A percentile compares a stretch with the other conserved stretches of the same genome.
Evolutionary conservation across 2,329 filamentous ascomycete genomes (phyloP).

Genomic region (Calonectria crousiana): DNA sequence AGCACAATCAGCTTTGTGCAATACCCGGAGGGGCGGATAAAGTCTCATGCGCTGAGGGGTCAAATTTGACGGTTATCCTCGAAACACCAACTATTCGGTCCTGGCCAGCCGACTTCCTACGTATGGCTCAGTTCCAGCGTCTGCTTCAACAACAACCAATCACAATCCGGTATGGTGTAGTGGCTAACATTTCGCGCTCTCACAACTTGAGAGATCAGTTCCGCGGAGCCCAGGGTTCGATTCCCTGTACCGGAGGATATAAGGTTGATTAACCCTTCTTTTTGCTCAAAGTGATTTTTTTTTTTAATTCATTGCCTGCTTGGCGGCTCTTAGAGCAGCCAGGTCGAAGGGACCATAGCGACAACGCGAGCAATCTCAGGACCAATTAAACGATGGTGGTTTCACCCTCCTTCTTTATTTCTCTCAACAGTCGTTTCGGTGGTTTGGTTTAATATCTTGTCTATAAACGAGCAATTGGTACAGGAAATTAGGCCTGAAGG

Average conservation of each 20-base stretch:
- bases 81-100: neutral
- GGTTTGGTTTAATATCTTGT: neutral
- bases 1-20: neutral
- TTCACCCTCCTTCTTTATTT: neutral
- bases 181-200: conserved; percentile 51
- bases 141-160: neutral
- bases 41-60: neutral
- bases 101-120: neutral
- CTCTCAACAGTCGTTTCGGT: neutral
- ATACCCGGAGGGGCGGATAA: neutral
- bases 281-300: neutral
- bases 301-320: neutral
- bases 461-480: neutral
- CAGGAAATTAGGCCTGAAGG: neutral
- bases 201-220: conserved; percentile 39
- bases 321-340: neutral
- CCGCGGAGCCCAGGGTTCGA: conserved; percentile 9
- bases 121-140: neutral
- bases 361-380: neutral
- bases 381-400: neutral
- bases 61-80: neutral
- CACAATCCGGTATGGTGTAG: conserved; percentile 49
- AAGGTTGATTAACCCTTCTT: neutral
- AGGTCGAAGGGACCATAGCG: neutral
- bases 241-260: neutral